Conservation (phyloP, 495 filamentous ascomycete genomes). For the Penicillium roqueforti region DNA sequence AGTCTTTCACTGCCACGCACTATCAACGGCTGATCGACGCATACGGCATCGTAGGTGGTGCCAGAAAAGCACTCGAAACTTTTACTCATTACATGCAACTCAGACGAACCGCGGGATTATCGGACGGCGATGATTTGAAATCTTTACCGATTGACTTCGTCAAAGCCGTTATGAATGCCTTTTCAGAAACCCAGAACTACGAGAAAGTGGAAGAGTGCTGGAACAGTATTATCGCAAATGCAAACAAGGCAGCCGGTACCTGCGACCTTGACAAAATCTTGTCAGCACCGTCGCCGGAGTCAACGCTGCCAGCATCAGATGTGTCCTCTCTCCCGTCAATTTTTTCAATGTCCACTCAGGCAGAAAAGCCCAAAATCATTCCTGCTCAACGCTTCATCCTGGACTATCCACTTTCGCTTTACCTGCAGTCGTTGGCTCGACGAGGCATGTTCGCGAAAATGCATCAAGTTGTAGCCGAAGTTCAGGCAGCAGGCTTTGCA, state of each 20-base stretch:
- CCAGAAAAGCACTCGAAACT: constrained; percentile 50
- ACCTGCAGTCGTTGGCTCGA: constrained; percentile 53
- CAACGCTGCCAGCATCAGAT: neutral
- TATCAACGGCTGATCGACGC: constrained; percentile 60
- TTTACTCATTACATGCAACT: constrained; percentile 48
- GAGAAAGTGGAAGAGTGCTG: constrained; percentile 61
- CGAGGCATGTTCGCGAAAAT: constrained; percentile 46
- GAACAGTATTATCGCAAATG: constrained; percentile 53
- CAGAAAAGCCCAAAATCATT: constrained; percentile 30
- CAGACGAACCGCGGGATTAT: constrained; percentile 25
- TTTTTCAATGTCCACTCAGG: neutral
- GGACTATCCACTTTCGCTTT: constrained; percentile 51
- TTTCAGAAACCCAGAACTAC: constrained; percentile 51
- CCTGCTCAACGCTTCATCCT: constrained; percentile 56
- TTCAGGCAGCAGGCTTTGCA: constrained; percentile 59
- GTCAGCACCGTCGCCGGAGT: neutral
- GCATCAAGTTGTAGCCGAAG: constrained; percentile 42
- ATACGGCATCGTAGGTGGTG: constrained; percentile 54
- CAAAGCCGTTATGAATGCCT: constrained; percentile 59
- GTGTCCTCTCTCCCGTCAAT: neutral
- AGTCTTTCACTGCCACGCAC: constrained; percentile 44
- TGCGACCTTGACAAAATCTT: constrained; percentile 21
- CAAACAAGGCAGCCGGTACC: constrained; percentile 39
- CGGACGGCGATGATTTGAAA: constrained; percentile 20
- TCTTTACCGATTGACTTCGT: constrained; percentile 54